phyloP scores from a whole-genome alignment of 495 filamentous ascomycete species.

The Hypoxylon rickii region DNA sequence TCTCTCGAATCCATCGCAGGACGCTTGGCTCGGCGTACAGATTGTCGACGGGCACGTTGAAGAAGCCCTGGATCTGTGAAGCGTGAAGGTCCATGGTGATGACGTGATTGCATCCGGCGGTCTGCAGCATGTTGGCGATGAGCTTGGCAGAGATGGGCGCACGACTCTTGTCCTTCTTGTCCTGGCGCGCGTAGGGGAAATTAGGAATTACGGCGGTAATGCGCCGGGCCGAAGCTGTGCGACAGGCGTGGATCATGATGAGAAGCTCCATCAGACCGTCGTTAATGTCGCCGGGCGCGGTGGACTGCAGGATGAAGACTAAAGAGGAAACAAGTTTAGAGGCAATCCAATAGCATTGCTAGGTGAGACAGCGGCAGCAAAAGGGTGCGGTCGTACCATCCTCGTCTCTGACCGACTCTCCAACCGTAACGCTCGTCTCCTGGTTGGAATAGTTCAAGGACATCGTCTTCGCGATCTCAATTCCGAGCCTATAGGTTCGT shows the following conservation, averaged over 20 bases:
- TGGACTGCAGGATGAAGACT: constrained; percentile 96
- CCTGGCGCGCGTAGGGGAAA: constrained; percentile 98
- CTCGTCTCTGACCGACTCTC: constrained; percentile 95
- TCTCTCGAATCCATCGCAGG: constrained; percentile 86
- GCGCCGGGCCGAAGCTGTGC: constrained; percentile 89
- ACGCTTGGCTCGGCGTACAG: constrained; percentile 95
- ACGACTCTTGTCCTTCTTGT: constrained; percentile 95
- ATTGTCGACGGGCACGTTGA: constrained; percentile 97
- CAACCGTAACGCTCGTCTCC: constrained; percentile 95
- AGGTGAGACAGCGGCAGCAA: not conserved
- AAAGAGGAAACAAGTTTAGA: constrained; percentile 14
- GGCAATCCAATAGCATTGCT: constrained; percentile 4
- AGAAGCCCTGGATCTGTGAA: constrained; percentile 88
- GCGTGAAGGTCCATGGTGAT: constrained; percentile 89
- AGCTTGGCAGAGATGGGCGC: constrained; percentile 91
- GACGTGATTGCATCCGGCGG: constrained; percentile 84
- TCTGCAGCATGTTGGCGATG: constrained; percentile 98
- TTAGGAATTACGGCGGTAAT: constrained; percentile 95
- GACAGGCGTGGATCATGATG: constrained; percentile 99
- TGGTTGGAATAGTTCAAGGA: constrained; percentile 97
- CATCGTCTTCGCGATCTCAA: constrained; percentile 91
- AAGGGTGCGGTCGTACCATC: constrained; percentile 63
- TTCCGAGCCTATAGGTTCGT: constrained; percentile 69
- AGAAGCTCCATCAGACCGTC: constrained; percentile 98
- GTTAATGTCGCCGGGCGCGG: constrained; percentile 94